Base-by-base conservation (phyloP, 78 protist species). In the Polysphondylium violaceum region DNA sequence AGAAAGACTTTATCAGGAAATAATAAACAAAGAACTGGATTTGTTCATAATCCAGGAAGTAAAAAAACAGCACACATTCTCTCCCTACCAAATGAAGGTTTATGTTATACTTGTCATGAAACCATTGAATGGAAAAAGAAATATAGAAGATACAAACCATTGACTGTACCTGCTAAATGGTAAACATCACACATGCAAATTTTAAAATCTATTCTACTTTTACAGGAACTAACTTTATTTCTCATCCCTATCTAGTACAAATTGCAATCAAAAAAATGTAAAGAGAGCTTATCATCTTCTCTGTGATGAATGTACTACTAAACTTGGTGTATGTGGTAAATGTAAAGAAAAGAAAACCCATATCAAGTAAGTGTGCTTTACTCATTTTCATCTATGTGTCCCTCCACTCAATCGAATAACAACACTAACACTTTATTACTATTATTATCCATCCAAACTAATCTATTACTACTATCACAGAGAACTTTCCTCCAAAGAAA, bases 141-240 rank as follows among this genome's bases (percentile, higher is more conserved):
- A 71, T 96, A 78, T 56, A 69, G 97, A 59, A 92, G 88, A 59
- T 96, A 96, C 85, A 96, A 96, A 60, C 97, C 98, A 47, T 85
- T 94, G 64, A 90, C 92, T 16, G 47, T 50, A 8, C 94, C 96
- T 51, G 87, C 55, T 43, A 92, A 69, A 51, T 96, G 98, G 93
- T 79, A 47, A 35, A 64, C 11, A n/a, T 55, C 60, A 12, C 3
- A n/a, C 60, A 55, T 55, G 60, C 35, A 14, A 1, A 55, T 55
- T 55, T 14, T 55, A 55, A 36, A 35, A 21, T n/a, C 17, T 25
- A 16, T 17, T 25, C 27, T 33, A 29, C 12, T 59, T 29, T 29
- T 2, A 23, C 9, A 50, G 12, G 55, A 50, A 50, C 59, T 3
- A 2, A 59, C 5, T 50, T 60, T n/a, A 47, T 47, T 16, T 1